phyloP scores from a whole-genome alignment of 768 basidiomycete genomes.

The Krasilnikovozyma curviuscula region DNA sequence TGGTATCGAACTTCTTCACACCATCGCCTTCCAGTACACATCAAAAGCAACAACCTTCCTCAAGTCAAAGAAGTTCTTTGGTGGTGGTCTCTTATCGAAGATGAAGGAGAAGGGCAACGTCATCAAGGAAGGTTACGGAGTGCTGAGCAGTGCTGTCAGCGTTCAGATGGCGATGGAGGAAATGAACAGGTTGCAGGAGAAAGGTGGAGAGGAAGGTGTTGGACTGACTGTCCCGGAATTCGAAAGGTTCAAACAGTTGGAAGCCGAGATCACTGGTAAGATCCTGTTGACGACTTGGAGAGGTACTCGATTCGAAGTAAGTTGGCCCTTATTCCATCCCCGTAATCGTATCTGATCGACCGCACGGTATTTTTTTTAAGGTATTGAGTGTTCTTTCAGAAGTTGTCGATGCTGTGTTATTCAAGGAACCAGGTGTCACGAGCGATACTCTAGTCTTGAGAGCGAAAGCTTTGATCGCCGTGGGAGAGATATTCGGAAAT shows the following conservation, averaged over 20 bases:
- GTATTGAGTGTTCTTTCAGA: conserved; percentile 22
- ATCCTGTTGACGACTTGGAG: conserved; percentile 96
- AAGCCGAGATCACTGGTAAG: conserved; percentile 57
- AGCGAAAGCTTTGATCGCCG: conserved; percentile 78
- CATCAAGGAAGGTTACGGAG: conserved; percentile 91
- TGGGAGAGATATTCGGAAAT: conserved; percentile 75
- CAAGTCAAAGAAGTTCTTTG: conserved; percentile 78
- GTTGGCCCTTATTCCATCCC: conserved; percentile 71
- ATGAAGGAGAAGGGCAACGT: conserved; percentile 84
- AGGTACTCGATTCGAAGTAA: conserved; percentile 84
- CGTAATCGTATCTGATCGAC: too few relatives aligned
- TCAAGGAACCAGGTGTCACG: conserved; percentile 55
- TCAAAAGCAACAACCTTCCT: conserved; percentile 80
- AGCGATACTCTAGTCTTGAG: conserved; percentile 57
- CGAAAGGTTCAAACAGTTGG: conserved; percentile 87
- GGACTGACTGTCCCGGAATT: too few relatives aligned
- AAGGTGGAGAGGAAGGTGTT: conserved; percentile 41
- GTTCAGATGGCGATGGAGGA: conserved; percentile 71
- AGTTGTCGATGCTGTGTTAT: conserved; percentile 56
- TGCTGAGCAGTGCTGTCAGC: conserved; percentile 80
- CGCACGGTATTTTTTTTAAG: conserved; percentile 5
- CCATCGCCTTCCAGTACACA: conserved; percentile 78
- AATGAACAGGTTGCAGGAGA: conserved; percentile 73
- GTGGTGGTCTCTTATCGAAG: conserved; percentile 43
- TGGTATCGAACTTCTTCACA: conserved; percentile 83